Evolutionary conservation across 2,329 filamentous ascomycete genomes (phyloP).

Genomic region (Lasiodiplodia sp.): DNA sequence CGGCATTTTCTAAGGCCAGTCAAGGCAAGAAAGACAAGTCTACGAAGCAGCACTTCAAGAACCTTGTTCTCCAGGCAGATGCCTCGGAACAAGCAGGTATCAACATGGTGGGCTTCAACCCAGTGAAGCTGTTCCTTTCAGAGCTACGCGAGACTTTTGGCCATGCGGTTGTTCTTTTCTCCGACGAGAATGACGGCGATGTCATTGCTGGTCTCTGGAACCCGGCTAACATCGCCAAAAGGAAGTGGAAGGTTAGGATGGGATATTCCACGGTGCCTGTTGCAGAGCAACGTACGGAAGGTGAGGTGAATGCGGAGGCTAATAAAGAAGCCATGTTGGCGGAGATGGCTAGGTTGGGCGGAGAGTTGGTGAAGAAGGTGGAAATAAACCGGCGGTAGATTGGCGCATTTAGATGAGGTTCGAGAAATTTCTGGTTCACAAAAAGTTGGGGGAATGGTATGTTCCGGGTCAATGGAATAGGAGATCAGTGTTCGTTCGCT

Average conservation of each 20-base stretch:
- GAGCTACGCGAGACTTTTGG: slow-evolving; percentile 74
- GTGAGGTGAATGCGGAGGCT: slow-evolving; percentile 62
- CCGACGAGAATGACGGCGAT: slow-evolving; percentile 67
- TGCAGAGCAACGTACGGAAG: slow-evolving; percentile 38
- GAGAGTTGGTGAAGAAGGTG: slow-evolving; percentile 61
- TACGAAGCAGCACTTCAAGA: slow-evolving; percentile 72
- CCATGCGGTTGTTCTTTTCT: slow-evolving; percentile 80
- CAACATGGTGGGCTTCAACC: slow-evolving; percentile 63
- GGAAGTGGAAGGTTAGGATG: slow-evolving; percentile 74
- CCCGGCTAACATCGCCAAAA: slow-evolving; percentile 56
- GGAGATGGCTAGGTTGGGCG: slow-evolving; percentile 72
- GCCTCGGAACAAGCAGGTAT: slow-evolving; percentile 42
- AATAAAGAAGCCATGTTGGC: slow-evolving; percentile 73
- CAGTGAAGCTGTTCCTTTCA: slow-evolving; percentile 67
- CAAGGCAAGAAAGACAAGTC: slow-evolving; percentile 40
- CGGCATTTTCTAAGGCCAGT: slow-evolving; percentile 55
- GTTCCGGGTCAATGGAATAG: neutral
- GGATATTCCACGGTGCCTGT: slow-evolving; percentile 70
- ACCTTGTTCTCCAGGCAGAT: slow-evolving; percentile 70
- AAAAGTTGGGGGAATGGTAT: neutral
- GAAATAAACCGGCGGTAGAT: slow-evolving; percentile 23
- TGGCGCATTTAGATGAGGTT: neutral
- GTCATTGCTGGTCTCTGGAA: slow-evolving; percentile 72
- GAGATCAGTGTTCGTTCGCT: neutral
- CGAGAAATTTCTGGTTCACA: neutral